Evolutionary conservation across 108 stramenopile genomes (phyloP).

Genomic region (Cylindrotheca closterium): DNA sequence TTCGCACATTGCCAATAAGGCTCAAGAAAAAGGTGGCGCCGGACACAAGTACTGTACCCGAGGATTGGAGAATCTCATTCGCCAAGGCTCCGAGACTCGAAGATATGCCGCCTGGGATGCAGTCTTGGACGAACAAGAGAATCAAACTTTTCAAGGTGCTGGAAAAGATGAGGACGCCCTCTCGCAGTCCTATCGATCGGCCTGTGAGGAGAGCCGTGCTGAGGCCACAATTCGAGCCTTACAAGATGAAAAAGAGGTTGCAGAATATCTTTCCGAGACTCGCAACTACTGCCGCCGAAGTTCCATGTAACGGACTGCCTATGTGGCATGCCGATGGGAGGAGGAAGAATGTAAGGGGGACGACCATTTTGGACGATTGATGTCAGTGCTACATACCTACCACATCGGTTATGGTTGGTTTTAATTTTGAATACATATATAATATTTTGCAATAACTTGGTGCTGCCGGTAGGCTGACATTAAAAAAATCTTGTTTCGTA

Average conservation of each 20-base stretch:
- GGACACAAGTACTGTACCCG: slow-evolving; percentile 15
- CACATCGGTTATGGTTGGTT: not conserved
- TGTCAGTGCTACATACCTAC: not conserved
- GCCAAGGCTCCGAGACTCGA: not conserved
- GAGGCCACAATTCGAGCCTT: slow-evolving; percentile 17
- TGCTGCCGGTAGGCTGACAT: not conserved
- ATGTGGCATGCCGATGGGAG: no score
- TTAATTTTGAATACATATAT: not conserved
- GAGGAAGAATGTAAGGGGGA: not conserved
- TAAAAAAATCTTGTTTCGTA: no score
- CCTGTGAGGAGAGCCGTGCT: slow-evolving; percentile 3
- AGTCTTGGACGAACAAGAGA: slow-evolving; percentile 22
- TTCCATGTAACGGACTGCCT: no score
- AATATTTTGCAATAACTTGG: not conserved
- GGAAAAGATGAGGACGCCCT: slow-evolving; percentile 20
- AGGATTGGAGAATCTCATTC: slow-evolving; percentile 25
- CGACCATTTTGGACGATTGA: not conserved
- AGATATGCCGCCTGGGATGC: slow-evolving; percentile 24
- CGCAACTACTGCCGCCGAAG: slow-evolving; percentile 5
- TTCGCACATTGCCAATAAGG: slow-evolving; percentile 11
- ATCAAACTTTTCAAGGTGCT: slow-evolving; percentile 15
- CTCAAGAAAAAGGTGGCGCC: not conserved
- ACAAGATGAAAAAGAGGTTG: slow-evolving; percentile 17
- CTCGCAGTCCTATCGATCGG: slow-evolving; percentile 15
- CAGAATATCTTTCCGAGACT: slow-evolving; percentile 15